Evolutionary conservation across 345 rosid species (phyloP), one percentile per base, ranked within the genome.

Genomic region (Cardamine chenopodiifolia): DNA sequence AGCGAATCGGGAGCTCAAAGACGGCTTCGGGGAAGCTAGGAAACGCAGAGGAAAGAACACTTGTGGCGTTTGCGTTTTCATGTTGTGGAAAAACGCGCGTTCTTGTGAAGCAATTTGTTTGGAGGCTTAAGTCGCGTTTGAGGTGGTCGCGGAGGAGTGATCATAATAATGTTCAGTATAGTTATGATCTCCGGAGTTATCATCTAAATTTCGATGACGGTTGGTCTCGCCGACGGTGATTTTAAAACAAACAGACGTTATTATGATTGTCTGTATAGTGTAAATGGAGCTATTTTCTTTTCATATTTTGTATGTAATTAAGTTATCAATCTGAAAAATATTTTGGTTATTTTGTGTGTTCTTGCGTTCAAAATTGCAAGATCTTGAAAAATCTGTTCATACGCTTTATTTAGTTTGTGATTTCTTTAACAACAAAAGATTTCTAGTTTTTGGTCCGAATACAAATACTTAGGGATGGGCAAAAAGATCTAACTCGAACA

Each of bases 161-260:
- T 66, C 39, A 70, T 35, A 74, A 44, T 22, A 78, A 72, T 62
- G 53, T 72, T 75, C 77, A 72, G 72, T 83, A 45, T 78, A 78
- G 77, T 64, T 83, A 81, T 69, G 86, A 81, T 68, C 75, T 78
- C 6, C 62, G 66, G 25, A 81, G 82, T 58, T 83, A 83, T 72
- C 71, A 80, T 75, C 77, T 81, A 2, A 83, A 83, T 63, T 83
- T 83, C 8, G 84, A 83, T 48, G 86, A 80, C 2, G 84, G 82
- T 62, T 65, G 73, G 73, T 72, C 81, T 39, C 39, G 62, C 15
- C 62, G 72, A 50, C 40, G 77, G 19, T 78, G 69, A 72, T 66
- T 5, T 28, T 4, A 18, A 13, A 13, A 6, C 9, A 61, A 15
- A 20, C 7, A 5, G 7, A 17, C 0, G 22, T 22, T 12, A 15